Base-by-base conservation (phyloP, 2,329 filamentous ascomycete species). In the Ceratocystis lukuohia region DNA sequence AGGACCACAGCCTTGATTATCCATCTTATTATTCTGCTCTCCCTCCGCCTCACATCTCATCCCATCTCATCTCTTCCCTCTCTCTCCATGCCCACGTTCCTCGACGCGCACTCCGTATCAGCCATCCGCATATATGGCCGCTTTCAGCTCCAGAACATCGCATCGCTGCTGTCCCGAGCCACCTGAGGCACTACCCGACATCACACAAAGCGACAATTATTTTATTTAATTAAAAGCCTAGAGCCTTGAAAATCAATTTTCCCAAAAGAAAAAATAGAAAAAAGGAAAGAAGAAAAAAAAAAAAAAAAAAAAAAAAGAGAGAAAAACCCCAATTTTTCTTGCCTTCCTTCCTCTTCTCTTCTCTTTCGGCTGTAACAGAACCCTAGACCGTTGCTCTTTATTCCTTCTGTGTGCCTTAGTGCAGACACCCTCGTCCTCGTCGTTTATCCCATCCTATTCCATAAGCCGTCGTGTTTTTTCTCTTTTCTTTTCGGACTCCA, bases 381-480 rank as follows among this genome's bases (percentile, higher is more conserved):
- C 53, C 53, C 53, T 57, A 33, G 48, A 50, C 48, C 48, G 22
- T 57, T 57, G 53, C 28, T n/a, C 53, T 41, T 41, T 57, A 30
- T 57, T 57, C 53, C 53, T 57, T 57, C 28, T 57, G 53, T 57
- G 53, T 57, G 53, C 53, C 53, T 57, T 57, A n/a, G 53, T 57
- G 28, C 53, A 57, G 20, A 75, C 75, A 64, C 48, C 37, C 37
- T 41, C 37, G 37, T 74, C 76, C 28, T 72, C 76, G 3, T 72
- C 72, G 28, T 80, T 80, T 22, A 50, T 67, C 76, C 76, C 69
- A 73, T 77, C 53, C 53, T 28, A 57, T 57, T 57, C 53, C 53
- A 33, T 57, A n/a, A 28, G 25, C 53, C n/a, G 53, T 5, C 53
- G 53, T 33, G 53, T 57, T 57, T 48, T 62, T 61, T 37, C 22